phyloP scores from a whole-genome alignment of 805 yeast species.

The Myxozyma vanderwaltii region DNA sequence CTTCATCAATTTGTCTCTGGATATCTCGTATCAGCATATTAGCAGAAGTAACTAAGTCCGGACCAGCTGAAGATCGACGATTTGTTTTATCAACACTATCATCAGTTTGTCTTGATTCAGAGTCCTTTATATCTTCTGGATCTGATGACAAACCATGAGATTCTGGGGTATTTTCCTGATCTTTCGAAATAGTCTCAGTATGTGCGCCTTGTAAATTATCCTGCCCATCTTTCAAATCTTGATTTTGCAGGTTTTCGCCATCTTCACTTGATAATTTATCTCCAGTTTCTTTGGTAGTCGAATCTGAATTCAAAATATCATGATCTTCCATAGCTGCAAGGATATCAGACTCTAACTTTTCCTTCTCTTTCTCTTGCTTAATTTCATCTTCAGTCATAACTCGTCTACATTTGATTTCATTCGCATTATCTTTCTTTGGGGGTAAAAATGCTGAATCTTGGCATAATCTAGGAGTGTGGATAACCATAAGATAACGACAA shows the following conservation, averaged over 20 bases:
- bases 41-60: conserved; percentile 25
- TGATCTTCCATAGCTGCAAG: conserved; percentile 22
- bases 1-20: conserved; percentile 23
- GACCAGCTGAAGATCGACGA: not conserved
- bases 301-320: conserved; percentile 8
- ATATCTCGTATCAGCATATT: conserved; percentile 24
- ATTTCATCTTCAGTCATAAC: conserved; percentile 20
- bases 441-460: conserved; percentile 42
- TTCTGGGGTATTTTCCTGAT: not conserved
- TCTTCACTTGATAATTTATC: not conserved
- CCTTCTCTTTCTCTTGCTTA: conserved; percentile 10
- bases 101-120: not conserved
- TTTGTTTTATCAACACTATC: not conserved
- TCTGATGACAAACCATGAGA: not conserved
- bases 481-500: conserved; percentile 57
- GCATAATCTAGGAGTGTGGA: conserved; percentile 57
- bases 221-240: not conserved
- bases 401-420: conserved; percentile 38
- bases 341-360: conserved; percentile 5
- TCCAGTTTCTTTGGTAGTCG: not conserved
- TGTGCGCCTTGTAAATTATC: not conserved
- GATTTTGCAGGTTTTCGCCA: not conserved
- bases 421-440: conserved; percentile 40
- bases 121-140: not conserved
- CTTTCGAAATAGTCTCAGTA: not conserved